These are phyloP conservation scores for Dendrobium nobile DNA, from an alignment of 106 monocot species.

Conservation along the genomic window DNA sequence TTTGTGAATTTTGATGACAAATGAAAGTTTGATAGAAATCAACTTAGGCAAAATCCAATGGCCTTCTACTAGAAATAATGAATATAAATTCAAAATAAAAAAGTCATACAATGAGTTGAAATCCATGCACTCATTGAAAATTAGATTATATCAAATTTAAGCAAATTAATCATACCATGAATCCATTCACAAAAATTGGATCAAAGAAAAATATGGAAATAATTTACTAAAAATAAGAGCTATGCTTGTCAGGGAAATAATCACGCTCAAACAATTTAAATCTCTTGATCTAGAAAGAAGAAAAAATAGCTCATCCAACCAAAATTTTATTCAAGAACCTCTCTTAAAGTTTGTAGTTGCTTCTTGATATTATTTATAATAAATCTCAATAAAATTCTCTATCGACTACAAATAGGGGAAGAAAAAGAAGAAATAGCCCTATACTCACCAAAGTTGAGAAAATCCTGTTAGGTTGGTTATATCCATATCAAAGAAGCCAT, in stretches of 20 bases:
- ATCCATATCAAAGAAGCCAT: no score
- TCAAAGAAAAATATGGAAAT: background rate
- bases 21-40: background rate
- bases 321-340: no score
- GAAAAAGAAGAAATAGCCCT: no score
- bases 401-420: no score
- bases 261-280: no score
- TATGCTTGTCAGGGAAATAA: background rate
- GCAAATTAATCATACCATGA: background rate
- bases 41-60: background rate
- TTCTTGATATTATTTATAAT: no score
- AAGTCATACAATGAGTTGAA: background rate
- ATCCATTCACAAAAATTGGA: background rate
- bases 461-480: no score
- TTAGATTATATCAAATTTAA: background rate
- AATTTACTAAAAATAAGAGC: background rate
- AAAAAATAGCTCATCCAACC: no score
- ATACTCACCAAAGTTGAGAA: no score
- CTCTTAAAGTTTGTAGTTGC: no score
- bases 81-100: background rate
- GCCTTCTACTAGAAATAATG: background rate
- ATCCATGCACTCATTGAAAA: background rate
- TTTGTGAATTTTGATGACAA: background rate
- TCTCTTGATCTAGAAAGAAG: no score
- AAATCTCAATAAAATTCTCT: no score